Conservation (phyloP, 352 stramenopile species). For the Pythium phragmitis region DNA sequence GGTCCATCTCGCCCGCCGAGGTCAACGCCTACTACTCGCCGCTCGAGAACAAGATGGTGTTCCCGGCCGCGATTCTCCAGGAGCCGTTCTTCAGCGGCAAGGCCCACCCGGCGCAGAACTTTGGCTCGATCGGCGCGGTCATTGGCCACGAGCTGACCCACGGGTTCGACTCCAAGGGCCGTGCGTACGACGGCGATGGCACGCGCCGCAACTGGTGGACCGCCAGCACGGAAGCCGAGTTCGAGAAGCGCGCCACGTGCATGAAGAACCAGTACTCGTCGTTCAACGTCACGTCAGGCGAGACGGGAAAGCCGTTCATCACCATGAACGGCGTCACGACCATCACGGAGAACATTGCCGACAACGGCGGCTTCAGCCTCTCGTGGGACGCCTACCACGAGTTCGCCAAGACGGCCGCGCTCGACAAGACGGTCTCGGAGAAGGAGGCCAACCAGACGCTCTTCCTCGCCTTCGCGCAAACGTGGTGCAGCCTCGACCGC, state of each 20-base stretch:
- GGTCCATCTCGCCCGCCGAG: conserved; percentile 88
- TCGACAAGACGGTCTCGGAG: conserved; percentile 11
- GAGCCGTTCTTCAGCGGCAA: conserved; percentile 88
- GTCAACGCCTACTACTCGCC: conserved; percentile 89
- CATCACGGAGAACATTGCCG: conserved; percentile 78
- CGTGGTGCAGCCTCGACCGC: conserved; percentile 55
- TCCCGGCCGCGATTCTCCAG: conserved; percentile 93
- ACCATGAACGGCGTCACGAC: conserved; percentile 63
- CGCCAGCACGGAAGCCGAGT: conserved; percentile 66
- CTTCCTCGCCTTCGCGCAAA: conserved; percentile 70
- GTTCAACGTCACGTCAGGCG: conserved; percentile 39
- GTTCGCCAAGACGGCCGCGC: conserved; percentile 22
- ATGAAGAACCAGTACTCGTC: conserved; percentile 60
- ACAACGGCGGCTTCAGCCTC: conserved; percentile 66
- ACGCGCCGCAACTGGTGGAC: conserved; percentile 94
- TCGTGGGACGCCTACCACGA: conserved; percentile 66
- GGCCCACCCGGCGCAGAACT: conserved; percentile 88
- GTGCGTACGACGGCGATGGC: conserved; percentile 81
- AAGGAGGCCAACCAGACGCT: conserved; percentile 51
- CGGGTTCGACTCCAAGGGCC: conserved; percentile 91
- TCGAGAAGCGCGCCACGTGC: conserved; percentile 55
- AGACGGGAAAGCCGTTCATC: conserved; percentile 39
- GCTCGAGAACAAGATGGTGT: conserved; percentile 90
- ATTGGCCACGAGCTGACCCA: conserved; percentile 95
- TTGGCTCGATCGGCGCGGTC: conserved; percentile 90